Percentiles rank a stretch among this genome's conserved stretches.
phyloP scores from a whole-genome alignment of 2,329 filamentous ascomycete genomes.

The Aspergillus luchuensis region DNA sequence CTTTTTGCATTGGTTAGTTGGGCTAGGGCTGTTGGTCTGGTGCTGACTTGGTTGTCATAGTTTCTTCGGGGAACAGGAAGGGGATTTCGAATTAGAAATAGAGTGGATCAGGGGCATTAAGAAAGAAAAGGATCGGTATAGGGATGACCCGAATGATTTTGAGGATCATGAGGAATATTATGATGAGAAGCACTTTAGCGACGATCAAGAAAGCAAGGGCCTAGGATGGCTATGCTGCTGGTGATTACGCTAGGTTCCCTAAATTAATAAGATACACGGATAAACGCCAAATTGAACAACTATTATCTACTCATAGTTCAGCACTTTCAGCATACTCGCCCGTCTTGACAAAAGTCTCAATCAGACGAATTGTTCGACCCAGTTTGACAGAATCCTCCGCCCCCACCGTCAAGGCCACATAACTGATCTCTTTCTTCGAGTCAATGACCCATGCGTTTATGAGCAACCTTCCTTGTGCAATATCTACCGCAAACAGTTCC shows the following conservation, averaged over 20 bases:
- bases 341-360: not conserved
- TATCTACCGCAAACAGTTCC: not conserved
- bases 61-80: conserved; percentile 74
- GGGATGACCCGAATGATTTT: not conserved
- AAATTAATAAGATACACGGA: too few relatives aligned
- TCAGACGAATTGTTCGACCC: not conserved
- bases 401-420: not conserved
- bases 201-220: not conserved
- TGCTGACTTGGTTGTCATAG: conserved; percentile 45
- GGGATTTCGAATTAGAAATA: conserved; percentile 63
- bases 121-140: conserved; percentile 6
- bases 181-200: not conserved
- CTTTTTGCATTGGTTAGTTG: not conserved
- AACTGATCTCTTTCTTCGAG: not conserved
- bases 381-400: not conserved
- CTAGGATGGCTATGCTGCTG: not conserved
- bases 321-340: not conserved
- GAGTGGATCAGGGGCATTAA: conserved; percentile 55
- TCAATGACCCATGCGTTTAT: conserved; percentile 6
- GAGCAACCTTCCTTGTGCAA: conserved; percentile 1
- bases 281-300: not conserved
- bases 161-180: not conserved
- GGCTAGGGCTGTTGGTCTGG: not conserved
- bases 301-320: not conserved
- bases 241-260: not conserved